Conservation (phyloP, 805 yeast species). For the Candida dendrica region DNA sequence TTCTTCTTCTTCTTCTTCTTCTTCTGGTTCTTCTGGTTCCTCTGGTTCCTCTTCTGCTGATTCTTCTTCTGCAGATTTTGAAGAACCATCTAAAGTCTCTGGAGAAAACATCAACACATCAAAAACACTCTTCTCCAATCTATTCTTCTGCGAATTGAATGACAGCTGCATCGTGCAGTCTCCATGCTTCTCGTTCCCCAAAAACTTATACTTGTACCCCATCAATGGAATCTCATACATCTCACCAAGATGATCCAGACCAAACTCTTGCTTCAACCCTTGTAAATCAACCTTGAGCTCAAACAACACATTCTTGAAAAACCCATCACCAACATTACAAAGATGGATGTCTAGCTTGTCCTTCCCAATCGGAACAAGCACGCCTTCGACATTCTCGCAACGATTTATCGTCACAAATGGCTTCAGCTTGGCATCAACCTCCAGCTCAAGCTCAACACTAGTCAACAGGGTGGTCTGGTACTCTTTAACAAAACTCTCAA, state of each 20-base stretch:
- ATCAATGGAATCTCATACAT: slow-evolving; percentile 11
- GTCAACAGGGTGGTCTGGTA: neutral
- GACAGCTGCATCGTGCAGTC: neutral
- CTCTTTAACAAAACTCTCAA: neutral
- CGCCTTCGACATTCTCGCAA: slow-evolving; percentile 2
- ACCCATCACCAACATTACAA: slow-evolving; percentile 17
- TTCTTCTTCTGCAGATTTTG: neutral
- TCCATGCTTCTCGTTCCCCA: neutral
- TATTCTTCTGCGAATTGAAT: neutral
- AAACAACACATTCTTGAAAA: slow-evolving; percentile 11
- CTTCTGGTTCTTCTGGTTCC: slow-evolving; percentile 3
- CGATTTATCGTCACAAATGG: neutral
- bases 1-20: slow-evolving; percentile 1
- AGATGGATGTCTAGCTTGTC: slow-evolving; percentile 4
- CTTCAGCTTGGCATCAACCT: neutral
- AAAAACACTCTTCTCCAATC: neutral
- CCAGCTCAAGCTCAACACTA: neutral
- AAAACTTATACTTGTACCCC: neutral
- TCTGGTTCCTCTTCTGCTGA: no score
- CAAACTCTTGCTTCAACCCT: neutral
- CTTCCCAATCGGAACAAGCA: neutral
- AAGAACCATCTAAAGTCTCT: neutral
- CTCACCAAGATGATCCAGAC: neutral
- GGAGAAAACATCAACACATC: neutral
- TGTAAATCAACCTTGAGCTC: slow-evolving; percentile 8